These are phyloP conservation scores for Albizia julibrissin DNA, from an alignment of 306 rosid genomes.

Conservation along the genomic window DNA sequence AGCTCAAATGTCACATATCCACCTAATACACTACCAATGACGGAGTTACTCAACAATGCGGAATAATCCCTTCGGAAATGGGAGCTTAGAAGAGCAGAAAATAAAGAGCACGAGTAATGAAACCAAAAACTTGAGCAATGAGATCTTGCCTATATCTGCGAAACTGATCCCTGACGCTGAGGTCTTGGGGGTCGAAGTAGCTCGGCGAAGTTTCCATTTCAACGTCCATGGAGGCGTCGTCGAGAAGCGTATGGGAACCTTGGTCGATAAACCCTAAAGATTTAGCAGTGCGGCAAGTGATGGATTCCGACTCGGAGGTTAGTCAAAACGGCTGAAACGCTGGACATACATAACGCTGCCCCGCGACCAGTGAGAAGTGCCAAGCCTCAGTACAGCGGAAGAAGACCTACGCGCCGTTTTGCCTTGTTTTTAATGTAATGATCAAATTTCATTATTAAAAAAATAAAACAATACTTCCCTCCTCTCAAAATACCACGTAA, in stretches of 20 bases:
- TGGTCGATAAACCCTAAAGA: constrained; percentile 41
- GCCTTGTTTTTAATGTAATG: background rate
- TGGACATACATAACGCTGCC: background rate
- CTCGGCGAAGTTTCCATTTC: constrained; percentile 70
- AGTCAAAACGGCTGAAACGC: background rate
- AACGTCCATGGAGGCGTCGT: constrained; percentile 44
- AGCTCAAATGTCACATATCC: background rate
- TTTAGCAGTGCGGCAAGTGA: constrained; percentile 33
- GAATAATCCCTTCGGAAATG: background rate
- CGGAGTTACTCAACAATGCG: background rate
- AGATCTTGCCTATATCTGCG: constrained; percentile 78
- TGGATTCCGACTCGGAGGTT: constrained; percentile 10
- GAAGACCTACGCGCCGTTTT: background rate
- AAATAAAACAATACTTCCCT: no score
- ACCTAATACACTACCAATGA: background rate
- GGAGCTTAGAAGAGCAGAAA: background rate
- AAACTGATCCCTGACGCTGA: constrained; percentile 57
- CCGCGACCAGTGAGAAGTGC: background rate
- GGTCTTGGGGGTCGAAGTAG: constrained; percentile 75
- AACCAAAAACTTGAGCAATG: background rate
- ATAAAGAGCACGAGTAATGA: background rate
- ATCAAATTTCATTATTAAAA: no score
- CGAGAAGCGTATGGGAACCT: background rate
- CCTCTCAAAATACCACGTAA: no score
- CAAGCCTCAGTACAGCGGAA: background rate